Percentiles rank a stretch among this genome's conserved stretches.
Conservation (phyloP, 2,329 filamentous ascomycete species). For the Exophiala aquamarina region DNA sequence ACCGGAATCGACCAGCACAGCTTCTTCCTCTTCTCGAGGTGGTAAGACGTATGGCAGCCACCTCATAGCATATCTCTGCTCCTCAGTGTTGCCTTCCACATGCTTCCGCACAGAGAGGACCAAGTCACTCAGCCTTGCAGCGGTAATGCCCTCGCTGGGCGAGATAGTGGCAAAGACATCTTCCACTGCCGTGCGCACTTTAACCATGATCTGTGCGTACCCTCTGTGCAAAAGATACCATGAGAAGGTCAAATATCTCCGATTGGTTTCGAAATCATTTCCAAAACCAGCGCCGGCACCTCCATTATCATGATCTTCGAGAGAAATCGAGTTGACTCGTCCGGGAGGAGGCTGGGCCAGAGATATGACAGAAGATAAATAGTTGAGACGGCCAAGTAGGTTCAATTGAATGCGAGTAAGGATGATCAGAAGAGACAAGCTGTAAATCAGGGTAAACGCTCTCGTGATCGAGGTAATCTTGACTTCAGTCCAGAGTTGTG, state of each 20-base stretch:
- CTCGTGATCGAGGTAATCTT: conserved; percentile 90
- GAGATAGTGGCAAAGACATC: conserved; percentile 88
- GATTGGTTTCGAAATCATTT: conserved; percentile 93
- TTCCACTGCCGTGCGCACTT: conserved; percentile 81
- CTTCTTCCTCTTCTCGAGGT: conserved; percentile 68
- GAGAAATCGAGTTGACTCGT: conserved; percentile 59
- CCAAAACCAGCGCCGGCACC: conserved; percentile 76
- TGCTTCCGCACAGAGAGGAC: conserved; percentile 80
- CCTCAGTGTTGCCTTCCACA: conserved; percentile 72
- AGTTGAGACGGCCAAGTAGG: conserved; percentile 90
- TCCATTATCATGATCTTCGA: conserved; percentile 93
- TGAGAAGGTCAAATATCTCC: conserved; percentile 91
- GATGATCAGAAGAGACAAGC: conserved; percentile 81
- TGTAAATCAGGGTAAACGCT: conserved; percentile 89
- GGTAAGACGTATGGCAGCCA: conserved; percentile 89
- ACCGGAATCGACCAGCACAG: conserved; percentile 79
- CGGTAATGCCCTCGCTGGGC: conserved; percentile 81
- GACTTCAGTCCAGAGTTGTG: conserved; percentile 94
- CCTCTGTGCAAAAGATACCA: conserved; percentile 96
- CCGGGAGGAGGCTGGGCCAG: conserved; percentile 71
- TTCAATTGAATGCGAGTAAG: conserved; percentile 95
- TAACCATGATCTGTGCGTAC: conserved; percentile 77
- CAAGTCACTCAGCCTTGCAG: conserved; percentile 76
- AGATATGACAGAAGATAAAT: conserved; percentile 91
- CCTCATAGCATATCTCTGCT: conserved; percentile 61